phyloP scores from a whole-genome alignment of 2,329 filamentous ascomycete genomes.

The Talaromyces sp. region DNA sequence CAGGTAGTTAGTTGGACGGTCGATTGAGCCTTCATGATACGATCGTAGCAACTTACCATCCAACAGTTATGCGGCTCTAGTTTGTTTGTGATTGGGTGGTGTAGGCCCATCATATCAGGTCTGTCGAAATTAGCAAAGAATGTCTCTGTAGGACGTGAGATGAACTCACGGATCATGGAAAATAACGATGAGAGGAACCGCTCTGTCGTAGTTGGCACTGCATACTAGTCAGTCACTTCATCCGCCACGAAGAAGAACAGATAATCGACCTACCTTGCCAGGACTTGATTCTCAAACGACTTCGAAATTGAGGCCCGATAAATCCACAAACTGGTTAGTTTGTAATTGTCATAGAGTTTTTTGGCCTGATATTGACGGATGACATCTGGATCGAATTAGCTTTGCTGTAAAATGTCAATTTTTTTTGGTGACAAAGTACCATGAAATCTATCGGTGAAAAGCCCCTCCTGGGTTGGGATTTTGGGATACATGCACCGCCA shows the following conservation, averaged over 20 bases:
- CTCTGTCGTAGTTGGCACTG: conserved; percentile 60
- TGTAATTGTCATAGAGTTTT: conserved; percentile 63
- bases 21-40: conserved; percentile 18
- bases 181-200: conserved; percentile 70
- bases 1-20: conserved; percentile 16
- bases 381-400: conserved; percentile 50
- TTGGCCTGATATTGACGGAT: conserved; percentile 72
- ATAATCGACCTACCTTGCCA: conserved; percentile 58
- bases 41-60: conserved; percentile 59
- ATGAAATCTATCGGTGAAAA: conserved; percentile 57
- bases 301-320: conserved; percentile 67
- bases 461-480: conserved; percentile 25
- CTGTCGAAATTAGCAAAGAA: conserved; percentile 35
- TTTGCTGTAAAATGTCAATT: background rate
- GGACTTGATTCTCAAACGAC: conserved; percentile 78
- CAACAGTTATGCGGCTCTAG: conserved; percentile 81
- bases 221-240: background rate
- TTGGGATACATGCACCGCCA: conserved; percentile 85
- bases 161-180: conserved; percentile 78
- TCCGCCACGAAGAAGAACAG: background rate
- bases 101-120: conserved; percentile 64
- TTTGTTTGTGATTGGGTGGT: conserved; percentile 64
- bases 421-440: conserved; percentile 28
- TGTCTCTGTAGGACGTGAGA: conserved; percentile 9
- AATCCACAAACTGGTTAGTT: conserved; percentile 76